These are phyloP conservation scores for Termitomyces eurrhizus DNA, from an alignment of 768 basidiomycete genomes.

Conservation along the genomic window DNA sequence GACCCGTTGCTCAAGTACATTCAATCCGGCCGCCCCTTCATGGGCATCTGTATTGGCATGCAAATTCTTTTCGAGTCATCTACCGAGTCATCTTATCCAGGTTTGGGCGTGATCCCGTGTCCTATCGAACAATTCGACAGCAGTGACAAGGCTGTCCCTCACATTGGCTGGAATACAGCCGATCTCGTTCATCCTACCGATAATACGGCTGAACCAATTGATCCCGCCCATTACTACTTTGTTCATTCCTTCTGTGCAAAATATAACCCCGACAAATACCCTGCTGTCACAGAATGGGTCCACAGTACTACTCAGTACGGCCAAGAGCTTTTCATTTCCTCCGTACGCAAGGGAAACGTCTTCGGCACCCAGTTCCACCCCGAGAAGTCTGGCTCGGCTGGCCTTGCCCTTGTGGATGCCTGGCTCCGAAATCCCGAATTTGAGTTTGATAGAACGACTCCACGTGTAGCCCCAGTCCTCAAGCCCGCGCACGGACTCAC, in stretches of 20 bases:
- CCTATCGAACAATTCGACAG: conserved; percentile 72
- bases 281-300: conserved; percentile 67
- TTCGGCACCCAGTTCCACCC: conserved; percentile 97
- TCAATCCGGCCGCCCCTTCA: conserved; percentile 85
- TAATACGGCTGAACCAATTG: conserved; percentile 43
- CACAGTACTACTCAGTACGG: conserved; percentile 93
- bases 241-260: conserved; percentile 93
- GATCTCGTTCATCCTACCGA: conserved; percentile 48
- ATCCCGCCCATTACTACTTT: conserved; percentile 84
- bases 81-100: conserved; percentile 67
- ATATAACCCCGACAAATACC: conserved; percentile 55
- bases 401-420: conserved; percentile 70
- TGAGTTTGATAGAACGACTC: conserved; percentile 27
- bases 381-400: conserved; percentile 91
- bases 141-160: conserved; percentile 83
- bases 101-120: conserved; percentile 83
- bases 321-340: conserved; percentile 85
- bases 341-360: conserved; percentile 77
- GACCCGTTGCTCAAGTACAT: conserved; percentile 83
- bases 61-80: conserved; percentile 92
- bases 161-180: conserved; percentile 95
- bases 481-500: conserved; percentile 66
- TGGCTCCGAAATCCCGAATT: conserved; percentile 68
- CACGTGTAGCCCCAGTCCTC: conserved; percentile 35
- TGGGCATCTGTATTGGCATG: conserved; percentile 98